Base-by-base conservation (phyloP, 2,329 filamentous ascomycete genomes). In the Sodiomyces alkalinus region DNA sequence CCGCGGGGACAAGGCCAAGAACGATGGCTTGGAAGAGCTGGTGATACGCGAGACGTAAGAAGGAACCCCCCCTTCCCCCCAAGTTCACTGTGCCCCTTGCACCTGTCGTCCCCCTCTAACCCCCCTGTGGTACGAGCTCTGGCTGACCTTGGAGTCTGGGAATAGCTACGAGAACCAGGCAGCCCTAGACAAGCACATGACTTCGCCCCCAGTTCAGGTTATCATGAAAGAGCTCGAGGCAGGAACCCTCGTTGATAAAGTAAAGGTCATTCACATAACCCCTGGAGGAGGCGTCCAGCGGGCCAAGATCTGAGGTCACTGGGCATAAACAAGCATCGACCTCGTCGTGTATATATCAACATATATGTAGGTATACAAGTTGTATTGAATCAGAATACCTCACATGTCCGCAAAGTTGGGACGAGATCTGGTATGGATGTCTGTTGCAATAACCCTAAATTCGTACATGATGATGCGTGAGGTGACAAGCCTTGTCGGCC, bases 41-140 rank as follows among this genome's bases (percentile, higher is more conserved):
- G 32, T 47, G 17, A 29, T 41, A 22, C 33, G 43, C 9, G 43
- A 45, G 32, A 40, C 38, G 45, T 45, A 35, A 33, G 29, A 36
- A 22, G 15, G 15, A 10, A 12, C 22, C 12, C 22, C 14, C 15
- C 13, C 16, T 14, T 20, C n/a, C 6, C n/a, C 4, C 10, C 14
- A 6, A 8, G 12, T n/a, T 19, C 7, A 5, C 10, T 9, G 15
- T 31, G 8, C 16, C 15, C 6, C 17, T 13, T n/a, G 19, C 9
- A 4, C 8, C 19, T 29, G 21, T 31, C 28, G 19, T 26, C 14
- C 20, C 22, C 13, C 26, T 28, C 10, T 15, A n/a, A n/a, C n/a
- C n/a, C n/a, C n/a, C n/a, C n/a, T n/a, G n/a, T n/a, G n/a, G n/a
- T n/a, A n/a, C n/a, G n/a, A n/a, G n/a, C n/a, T n/a, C n/a, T n/a